Evolutionary conservation across 2,329 filamentous ascomycete genomes (phyloP).

Genomic region (Sclerotiophoma versabilis): DNA sequence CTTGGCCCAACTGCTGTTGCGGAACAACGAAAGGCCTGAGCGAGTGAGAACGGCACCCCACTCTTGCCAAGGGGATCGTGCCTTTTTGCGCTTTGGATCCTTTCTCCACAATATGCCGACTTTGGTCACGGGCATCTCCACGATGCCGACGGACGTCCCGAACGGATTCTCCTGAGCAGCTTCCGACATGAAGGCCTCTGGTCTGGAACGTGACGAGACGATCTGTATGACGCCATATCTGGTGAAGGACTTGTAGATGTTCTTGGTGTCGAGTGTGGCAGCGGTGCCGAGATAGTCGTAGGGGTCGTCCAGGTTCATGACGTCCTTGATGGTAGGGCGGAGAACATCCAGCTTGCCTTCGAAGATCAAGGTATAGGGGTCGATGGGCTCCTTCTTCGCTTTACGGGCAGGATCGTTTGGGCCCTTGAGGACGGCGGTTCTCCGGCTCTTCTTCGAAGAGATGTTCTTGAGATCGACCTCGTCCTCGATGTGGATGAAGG

Average conservation of each 20-base stretch:
- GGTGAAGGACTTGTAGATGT: slow-evolving; percentile 87
- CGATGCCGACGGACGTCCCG: slow-evolving; percentile 83
- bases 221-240: slow-evolving; percentile 93
- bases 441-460: slow-evolving; percentile 73
- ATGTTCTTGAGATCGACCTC: slow-evolving; percentile 81
- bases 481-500: slow-evolving; percentile 97
- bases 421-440: slow-evolving; percentile 61
- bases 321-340: slow-evolving; percentile 86
- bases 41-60: slow-evolving; percentile 97
- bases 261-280: slow-evolving; percentile 76
- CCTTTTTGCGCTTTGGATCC: slow-evolving; percentile 90
- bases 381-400: slow-evolving; percentile 81
- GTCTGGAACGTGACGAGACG: slow-evolving; percentile 88
- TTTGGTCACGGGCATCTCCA: slow-evolving; percentile 97
- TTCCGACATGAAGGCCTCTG: slow-evolving; percentile 93
- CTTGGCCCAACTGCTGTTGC: slow-evolving; percentile 92
- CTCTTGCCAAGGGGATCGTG: slow-evolving; percentile 96
- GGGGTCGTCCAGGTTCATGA: slow-evolving; percentile 89
- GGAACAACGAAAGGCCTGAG: slow-evolving; percentile 97
- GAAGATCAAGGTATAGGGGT: slow-evolving; percentile 93
- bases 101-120: slow-evolving; percentile 96
- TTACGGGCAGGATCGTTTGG: slow-evolving; percentile 72
- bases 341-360: slow-evolving; percentile 85
- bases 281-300: slow-evolving; percentile 86
- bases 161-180: slow-evolving; percentile 83